Evolutionary conservation across 441 rosid genomes (phyloP).

Genomic region (Metrosideros polymorpha): DNA sequence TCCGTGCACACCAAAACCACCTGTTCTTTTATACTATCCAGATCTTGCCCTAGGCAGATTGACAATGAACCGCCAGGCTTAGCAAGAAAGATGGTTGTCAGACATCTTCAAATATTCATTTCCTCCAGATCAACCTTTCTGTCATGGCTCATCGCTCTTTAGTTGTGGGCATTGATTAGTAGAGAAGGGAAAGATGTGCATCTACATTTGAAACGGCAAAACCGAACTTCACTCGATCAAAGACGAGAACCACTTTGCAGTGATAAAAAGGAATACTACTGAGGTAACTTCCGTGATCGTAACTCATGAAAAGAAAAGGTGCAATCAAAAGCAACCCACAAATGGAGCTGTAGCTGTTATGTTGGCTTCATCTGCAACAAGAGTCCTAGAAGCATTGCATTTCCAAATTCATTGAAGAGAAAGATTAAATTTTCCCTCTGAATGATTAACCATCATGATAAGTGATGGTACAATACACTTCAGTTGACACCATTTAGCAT

Average conservation of each 20-base stretch:
- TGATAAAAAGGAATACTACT: neutral
- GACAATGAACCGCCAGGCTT: neutral
- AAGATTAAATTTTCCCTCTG: neutral
- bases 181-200: neutral
- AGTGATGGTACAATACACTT: neutral
- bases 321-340: neutral
- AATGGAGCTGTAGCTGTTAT: neutral
- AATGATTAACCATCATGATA: neutral
- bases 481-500: neutral
- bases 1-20: neutral
- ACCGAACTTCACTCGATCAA: neutral
- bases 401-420: neutral
- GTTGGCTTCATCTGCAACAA: neutral
- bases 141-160: neutral
- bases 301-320: neutral
- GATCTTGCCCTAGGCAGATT: neutral
- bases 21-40: neutral
- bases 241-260: neutral
- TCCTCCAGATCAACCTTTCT: neutral
- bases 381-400: neutral
- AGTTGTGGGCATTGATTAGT: neutral
- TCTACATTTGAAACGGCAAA: neutral
- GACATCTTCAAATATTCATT: neutral
- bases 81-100: neutral
- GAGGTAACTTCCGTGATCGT: neutral